Conservation (phyloP, 495 filamentous ascomycete genomes). For the Xylaria flabelliformis region DNA sequence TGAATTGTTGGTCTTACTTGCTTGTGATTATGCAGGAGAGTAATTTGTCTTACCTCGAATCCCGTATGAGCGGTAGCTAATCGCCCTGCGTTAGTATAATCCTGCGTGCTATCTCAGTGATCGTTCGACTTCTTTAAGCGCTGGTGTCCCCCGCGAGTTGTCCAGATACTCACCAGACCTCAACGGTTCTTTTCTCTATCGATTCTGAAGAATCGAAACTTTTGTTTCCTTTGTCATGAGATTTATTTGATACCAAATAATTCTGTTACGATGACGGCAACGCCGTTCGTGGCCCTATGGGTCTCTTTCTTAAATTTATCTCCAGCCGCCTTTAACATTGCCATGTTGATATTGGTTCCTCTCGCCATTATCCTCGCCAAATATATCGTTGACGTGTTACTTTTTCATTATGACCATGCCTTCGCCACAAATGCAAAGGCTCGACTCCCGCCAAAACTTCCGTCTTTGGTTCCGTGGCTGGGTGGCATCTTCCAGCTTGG, state of each 20-base stretch:
- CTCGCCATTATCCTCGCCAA: slow-evolving; percentile 5
- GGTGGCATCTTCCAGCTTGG: slow-evolving; percentile 15
- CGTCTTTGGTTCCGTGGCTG: slow-evolving; percentile 10
- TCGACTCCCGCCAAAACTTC: slow-evolving; percentile 1
- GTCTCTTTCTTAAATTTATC: slow-evolving; percentile 4
- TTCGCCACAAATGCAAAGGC: background rate
- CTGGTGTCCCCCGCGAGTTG: background rate
- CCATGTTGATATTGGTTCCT: background rate
- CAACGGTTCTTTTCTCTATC: background rate
- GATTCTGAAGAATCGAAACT: background rate
- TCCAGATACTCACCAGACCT: background rate
- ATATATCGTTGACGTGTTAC: slow-evolving; percentile 12
- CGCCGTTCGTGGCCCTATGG: slow-evolving; percentile 21
- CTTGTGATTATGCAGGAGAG: background rate
- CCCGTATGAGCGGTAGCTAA: background rate
- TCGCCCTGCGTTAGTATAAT: background rate
- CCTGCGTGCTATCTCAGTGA: background rate
- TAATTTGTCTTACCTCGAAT: background rate
- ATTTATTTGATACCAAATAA: background rate
- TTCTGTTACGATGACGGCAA: slow-evolving; percentile 12
- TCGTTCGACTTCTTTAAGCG: background rate
- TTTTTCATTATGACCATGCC: slow-evolving; percentile 14
- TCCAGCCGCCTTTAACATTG: slow-evolving; percentile 7
- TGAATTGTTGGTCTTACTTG: background rate
- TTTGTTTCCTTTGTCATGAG: background rate